phyloP scores from a whole-genome alignment of 2,329 filamentous ascomycete species.

The Pyrenochaeta sp. region DNA sequence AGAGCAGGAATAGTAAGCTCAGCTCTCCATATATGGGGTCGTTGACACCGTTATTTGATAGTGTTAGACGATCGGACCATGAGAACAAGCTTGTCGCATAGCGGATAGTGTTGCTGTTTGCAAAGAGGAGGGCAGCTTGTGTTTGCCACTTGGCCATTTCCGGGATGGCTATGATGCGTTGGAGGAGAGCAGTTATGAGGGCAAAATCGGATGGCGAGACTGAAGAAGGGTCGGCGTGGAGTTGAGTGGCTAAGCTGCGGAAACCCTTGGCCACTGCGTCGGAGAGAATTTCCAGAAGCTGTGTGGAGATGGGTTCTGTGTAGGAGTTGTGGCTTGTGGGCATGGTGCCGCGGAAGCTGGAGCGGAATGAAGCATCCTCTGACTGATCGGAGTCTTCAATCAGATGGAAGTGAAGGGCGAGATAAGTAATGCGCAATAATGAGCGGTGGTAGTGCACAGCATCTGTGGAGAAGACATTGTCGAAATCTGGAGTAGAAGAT shows the following conservation, averaged over 20 bases:
- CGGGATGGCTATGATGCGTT: constrained; percentile 81
- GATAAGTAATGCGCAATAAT: constrained; percentile 83
- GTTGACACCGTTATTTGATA: constrained; percentile 61
- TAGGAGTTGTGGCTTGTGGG: constrained; percentile 54
- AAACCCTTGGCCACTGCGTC: constrained; percentile 83
- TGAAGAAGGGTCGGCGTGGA: constrained; percentile 76
- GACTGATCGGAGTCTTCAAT: constrained; percentile 43
- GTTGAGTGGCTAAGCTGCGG: constrained; percentile 77
- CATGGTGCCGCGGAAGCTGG: constrained; percentile 48
- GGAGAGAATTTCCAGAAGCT: constrained; percentile 79
- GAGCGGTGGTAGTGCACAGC: constrained; percentile 80
- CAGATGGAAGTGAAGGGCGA: constrained; percentile 74
- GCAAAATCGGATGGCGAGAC: constrained; percentile 82
- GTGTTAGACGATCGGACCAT: constrained; percentile 85
- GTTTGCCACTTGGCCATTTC: constrained; percentile 71
- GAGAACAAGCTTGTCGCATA: constrained; percentile 89
- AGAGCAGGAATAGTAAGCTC: constrained; percentile 86
- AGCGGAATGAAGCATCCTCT: constrained; percentile 33
- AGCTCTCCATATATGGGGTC: constrained; percentile 95
- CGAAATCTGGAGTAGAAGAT: constrained; percentile 64
- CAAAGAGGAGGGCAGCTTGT: constrained; percentile 58
- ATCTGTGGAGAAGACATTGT: constrained; percentile 64
- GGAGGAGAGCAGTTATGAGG: constrained; percentile 85
- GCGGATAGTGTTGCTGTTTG: constrained; percentile 74
- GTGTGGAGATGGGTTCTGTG: constrained; percentile 37